Evolutionary conservation across 2,329 filamentous ascomycete genomes (phyloP).

Genomic region (Penicillium rolfsii): DNA sequence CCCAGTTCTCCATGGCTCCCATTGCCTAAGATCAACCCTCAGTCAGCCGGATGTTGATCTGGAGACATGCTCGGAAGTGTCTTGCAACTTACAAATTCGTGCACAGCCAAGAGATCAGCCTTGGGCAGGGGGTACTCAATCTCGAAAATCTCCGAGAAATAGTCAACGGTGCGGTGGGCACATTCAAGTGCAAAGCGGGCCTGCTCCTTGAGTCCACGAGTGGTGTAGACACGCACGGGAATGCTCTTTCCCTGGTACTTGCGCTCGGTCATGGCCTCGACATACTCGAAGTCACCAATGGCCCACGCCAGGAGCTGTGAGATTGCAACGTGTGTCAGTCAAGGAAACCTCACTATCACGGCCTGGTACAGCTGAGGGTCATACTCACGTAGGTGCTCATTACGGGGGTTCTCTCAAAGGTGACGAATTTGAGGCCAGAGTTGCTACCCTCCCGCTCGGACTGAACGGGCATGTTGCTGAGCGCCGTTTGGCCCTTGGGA

Average conservation of each 20-base stretch:
- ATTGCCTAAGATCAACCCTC: slow-evolving; percentile 45
- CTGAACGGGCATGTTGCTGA: slow-evolving; percentile 96
- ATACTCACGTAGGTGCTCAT: slow-evolving; percentile 78
- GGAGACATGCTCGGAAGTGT: background rate
- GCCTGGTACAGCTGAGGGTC: background rate
- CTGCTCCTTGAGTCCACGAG: slow-evolving; percentile 89
- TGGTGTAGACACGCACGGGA: slow-evolving; percentile 94
- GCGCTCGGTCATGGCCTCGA: slow-evolving; percentile 86
- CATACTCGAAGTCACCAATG: slow-evolving; percentile 93
- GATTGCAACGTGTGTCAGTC: slow-evolving; percentile 50
- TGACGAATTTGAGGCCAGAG: slow-evolving; percentile 64
- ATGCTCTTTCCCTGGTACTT: slow-evolving; percentile 89
- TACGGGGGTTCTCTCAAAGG: slow-evolving; percentile 80
- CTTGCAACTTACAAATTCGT: slow-evolving; percentile 76
- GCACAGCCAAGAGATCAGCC: slow-evolving; percentile 85
- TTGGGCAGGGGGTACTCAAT: slow-evolving; percentile 94
- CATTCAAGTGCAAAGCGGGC: slow-evolving; percentile 87
- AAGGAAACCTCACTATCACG: slow-evolving; percentile 32
- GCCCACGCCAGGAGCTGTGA: slow-evolving; percentile 85
- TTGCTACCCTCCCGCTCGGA: slow-evolving; percentile 70
- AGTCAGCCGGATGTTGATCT: slow-evolving; percentile 39
- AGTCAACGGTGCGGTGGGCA: slow-evolving; percentile 90
- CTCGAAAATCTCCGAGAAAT: slow-evolving; percentile 90
- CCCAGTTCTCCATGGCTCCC: slow-evolving; percentile 96
- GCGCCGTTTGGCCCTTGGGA: slow-evolving; percentile 80